Percentiles rank a stretch among this genome's conserved stretches.
Evolutionary conservation across 2,329 filamentous ascomycete genomes (phyloP).

Genomic region (Hypoxylon sp.): DNA sequence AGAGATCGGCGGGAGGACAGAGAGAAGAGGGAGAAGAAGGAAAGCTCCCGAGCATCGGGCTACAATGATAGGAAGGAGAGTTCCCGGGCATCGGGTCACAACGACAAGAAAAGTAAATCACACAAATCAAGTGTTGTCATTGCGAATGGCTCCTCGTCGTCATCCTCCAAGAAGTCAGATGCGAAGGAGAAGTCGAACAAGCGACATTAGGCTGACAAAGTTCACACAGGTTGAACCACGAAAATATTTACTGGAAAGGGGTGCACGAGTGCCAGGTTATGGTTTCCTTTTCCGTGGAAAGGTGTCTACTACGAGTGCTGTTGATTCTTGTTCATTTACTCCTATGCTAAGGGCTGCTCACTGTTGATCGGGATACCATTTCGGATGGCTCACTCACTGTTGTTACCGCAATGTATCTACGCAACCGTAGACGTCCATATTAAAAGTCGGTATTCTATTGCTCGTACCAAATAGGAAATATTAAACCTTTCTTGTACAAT

Average conservation of each 20-base stretch:
- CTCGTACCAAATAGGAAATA: constrained; percentile 9
- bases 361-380: constrained; percentile 25
- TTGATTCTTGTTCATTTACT: constrained; percentile 24
- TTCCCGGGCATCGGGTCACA: constrained; percentile 32
- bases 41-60: constrained; percentile 34
- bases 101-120: constrained; percentile 46
- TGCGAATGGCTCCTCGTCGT: constrained; percentile 48
- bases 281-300: constrained; percentile 21
- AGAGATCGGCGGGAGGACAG: constrained; percentile 43
- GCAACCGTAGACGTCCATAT: constrained; percentile 39
- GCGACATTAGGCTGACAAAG: constrained; percentile 29
- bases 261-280: constrained; percentile 10
- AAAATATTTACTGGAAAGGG: constrained; percentile 4
- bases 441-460: constrained; percentile 19
- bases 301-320: constrained; percentile 10
- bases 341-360: constrained; percentile 15
- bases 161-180: constrained; percentile 40
- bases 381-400: constrained; percentile 34
- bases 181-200: constrained; percentile 40
- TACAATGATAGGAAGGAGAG: constrained; percentile 47
- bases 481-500: background rate
- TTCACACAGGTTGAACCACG: background rate
- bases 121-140: constrained; percentile 49
- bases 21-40: constrained; percentile 48
- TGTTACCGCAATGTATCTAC: constrained; percentile 42